Base-by-base conservation (phyloP, 2,329 filamentous ascomycete species). In the Neonectria punicea region DNA sequence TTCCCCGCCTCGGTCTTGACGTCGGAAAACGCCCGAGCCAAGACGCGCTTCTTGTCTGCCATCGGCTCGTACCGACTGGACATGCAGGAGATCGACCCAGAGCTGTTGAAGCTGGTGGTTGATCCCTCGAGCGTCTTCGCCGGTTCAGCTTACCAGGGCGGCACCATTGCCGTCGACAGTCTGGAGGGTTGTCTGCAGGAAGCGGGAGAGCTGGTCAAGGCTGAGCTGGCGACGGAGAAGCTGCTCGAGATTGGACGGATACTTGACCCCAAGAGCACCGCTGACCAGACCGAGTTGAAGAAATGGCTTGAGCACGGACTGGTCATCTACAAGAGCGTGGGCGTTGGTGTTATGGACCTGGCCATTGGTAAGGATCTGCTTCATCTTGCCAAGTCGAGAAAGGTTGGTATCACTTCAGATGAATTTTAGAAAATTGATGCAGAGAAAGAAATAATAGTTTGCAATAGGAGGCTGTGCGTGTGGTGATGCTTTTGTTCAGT, bases 301-400 rank as follows among this genome's bases (percentile, higher is more conserved):
- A 85, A 89, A 39, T 92, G 89, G 88, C 73, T 91, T 55, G 82
- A 86, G 65, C 82, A 80, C 51, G 90, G 90, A 0, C 89, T 91
- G 74, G 86, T 92, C 1, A 86, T 92, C 36, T 92, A 90, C 74
- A 92, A 92, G 82, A 87, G 87, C 69, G 89, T 92, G 3, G 90
- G 90, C 0, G 76, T 92, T 59, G 89, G 89, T 0, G 74, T 92
- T 65, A 92, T 91, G 88, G 90, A 92, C 78, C 79, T 92, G 39
- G 85, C 89, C 3, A 87, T 90, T 6, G 89, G 88, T 0, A 80
- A 81, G 30, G 85, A 89, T 70, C 70, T 92, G 62, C 81, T 91
- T 6, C 75, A 80, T 28, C 75, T 90, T 72, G 89, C 88, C 11
- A 83, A 84, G 66, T 81, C 83, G 63, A 83, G 82, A 65, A 82